Percentiles rank a stretch among this genome's conserved stretches.
Evolutionary conservation across 306 rosid genomes (phyloP).

Genomic region (Crotalaria pallida): DNA sequence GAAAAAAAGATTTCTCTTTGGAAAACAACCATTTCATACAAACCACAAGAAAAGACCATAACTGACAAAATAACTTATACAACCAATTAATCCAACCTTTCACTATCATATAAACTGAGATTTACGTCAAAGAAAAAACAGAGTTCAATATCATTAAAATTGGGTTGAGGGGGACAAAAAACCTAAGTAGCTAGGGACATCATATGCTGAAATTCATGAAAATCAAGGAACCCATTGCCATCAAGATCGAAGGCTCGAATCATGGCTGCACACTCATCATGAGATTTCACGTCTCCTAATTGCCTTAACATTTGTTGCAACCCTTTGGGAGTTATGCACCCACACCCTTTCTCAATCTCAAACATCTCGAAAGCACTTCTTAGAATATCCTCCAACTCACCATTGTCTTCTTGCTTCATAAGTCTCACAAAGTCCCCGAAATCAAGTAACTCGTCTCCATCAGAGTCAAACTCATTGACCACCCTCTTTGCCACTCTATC

Average conservation of each 20-base stretch:
- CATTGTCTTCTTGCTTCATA: slow-evolving; percentile 16
- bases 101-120: too few relatives aligned
- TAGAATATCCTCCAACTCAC: slow-evolving; percentile 29
- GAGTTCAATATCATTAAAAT: neutral
- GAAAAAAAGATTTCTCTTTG: neutral
- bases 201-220: slow-evolving; percentile 49
- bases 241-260: slow-evolving; percentile 54
- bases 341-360: slow-evolving; percentile 48
- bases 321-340: slow-evolving; percentile 43
- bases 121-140: neutral
- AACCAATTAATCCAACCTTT: neutral
- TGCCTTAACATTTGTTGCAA: slow-evolving; percentile 43
- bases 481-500: slow-evolving; percentile 24
- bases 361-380: slow-evolving; percentile 54
- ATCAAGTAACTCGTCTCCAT: slow-evolving; percentile 43
- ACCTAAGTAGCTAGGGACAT: slow-evolving; percentile 16
- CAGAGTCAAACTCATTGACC: slow-evolving; percentile 35
- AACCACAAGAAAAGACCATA: neutral
- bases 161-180: neutral
- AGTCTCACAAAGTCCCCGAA: slow-evolving; percentile 37
- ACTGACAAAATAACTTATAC: neutral
- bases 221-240: slow-evolving; percentile 55
- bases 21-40: neutral
- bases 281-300: slow-evolving; percentile 44
- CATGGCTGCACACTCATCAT: slow-evolving; percentile 49